Evolutionary conservation across 306 rosid species (phyloP), one percentile per base, ranked within the genome.

Genomic region (Fragaria ananassa): DNA sequence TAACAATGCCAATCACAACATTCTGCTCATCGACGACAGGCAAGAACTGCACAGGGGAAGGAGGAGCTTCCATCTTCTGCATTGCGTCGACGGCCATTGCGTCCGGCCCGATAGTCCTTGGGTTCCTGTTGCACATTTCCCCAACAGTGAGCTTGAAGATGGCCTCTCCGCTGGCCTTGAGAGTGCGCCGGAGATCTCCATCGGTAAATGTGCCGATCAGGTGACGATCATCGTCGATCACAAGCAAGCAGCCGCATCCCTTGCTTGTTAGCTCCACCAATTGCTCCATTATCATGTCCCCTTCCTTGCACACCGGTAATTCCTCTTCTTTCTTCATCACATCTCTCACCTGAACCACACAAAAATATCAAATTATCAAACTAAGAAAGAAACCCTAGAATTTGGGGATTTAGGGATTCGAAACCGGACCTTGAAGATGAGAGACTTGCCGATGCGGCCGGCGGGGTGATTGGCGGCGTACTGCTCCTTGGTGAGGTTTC

Each of bases 21-120:
- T 74, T 89, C 69, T 87, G 80, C 60, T 83, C 84, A 78, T 86
- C 84, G 69, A 91, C 78, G 34, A 96, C 99, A 2, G 99, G 98
- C 88, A 96, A 89, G 84, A 96, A 96, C 73, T 92, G 99, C 23
- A 96, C 99, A 10, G 97, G 89, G 47, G 98, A 96, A 51, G 99
- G 98, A 10, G 99, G 91, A 14, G 97, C 98, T 84, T 96, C 99
- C 98, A 96, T 96, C 87, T 88, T 96, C 87, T 93, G 87, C 99
- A 91, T 96, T 58, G 99, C 99, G 2, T 88, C 91, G 27, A 96
- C 99, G 0, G 99, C 98, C 99, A 92, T 92, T 1, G 93, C 88
- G 23, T 93, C 96, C 9, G 93, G 91, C 45, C 87, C 83, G 9
- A 96, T 89, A 37, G 82, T 88, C 85, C 97, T 88, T 1, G 99